Base-by-base conservation (phyloP, 2,329 filamentous ascomycete genomes). In the Laburnicola sp. region DNA sequence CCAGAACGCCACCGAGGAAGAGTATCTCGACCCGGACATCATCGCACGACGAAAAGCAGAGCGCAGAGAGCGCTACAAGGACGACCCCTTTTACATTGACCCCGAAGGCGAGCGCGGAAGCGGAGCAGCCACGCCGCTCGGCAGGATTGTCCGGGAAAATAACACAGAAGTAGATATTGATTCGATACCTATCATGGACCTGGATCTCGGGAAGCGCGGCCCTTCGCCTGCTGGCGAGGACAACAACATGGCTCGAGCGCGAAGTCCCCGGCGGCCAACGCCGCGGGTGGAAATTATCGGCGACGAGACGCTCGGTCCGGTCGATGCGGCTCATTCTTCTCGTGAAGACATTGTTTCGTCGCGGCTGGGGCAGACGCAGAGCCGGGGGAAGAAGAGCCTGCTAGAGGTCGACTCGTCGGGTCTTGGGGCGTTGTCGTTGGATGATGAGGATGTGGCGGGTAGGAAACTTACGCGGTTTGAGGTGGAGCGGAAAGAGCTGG, bases 31-130 rank as follows among this genome's bases (percentile, higher is more conserved):
- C 54, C 78, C 86, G 1, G 87, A 91, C 61, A 89, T 90, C 40
- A 70, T 89, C 36, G 88, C 89, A 3, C 81, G 86, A 56, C 83
- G 89, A 56, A 89, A 86, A 62, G 84, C 86, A 3, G 90, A 96
- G 66, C 83, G 92, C 8, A 76, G 82, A 50, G 91, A 96, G 68
- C 84, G 91, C 50, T 90, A 96, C 71, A 88, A 83, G 60, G 93
- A 97, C 66, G 94, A 99, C 64, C 94, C 94, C 0, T 99, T 96
- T 71, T 99, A 99, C 68, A 97, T 99, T 65, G 79, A 79, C 23
- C 74, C 76, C 6, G 75, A 75, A 32, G 63, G 56, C 7, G 78
- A 78, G 25, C 49, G 56, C 31, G 79, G 78, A 27, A 84, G 83
- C 3, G 83, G 85, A 30, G 82, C 82, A 4, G 87, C 87, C 0